phyloP scores from a whole-genome alignment of 768 basidiomycete genomes.

The Lyophyllum shimeji region DNA sequence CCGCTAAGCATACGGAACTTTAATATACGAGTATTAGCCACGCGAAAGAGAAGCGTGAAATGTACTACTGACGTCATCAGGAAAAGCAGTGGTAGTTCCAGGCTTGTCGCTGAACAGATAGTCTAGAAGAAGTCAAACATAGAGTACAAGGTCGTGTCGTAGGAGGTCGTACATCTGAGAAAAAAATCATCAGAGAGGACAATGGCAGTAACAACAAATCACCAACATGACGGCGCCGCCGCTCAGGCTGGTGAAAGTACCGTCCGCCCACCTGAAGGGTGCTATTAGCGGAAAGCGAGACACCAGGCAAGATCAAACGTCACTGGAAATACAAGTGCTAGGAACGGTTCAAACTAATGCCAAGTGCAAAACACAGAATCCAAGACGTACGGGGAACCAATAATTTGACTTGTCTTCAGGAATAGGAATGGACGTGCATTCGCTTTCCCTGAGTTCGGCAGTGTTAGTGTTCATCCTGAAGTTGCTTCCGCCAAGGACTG shows the following conservation, averaged over 20 bases:
- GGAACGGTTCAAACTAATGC: no score
- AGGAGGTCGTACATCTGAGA: slow-evolving; percentile 27
- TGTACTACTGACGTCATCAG: slow-evolving; percentile 44
- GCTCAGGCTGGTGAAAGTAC: slow-evolving; percentile 41
- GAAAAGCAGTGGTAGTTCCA: slow-evolving; percentile 50
- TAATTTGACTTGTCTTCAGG: slow-evolving; percentile 53
- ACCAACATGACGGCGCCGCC: slow-evolving; percentile 47
- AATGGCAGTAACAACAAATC: background rate
- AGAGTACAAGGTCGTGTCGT: background rate
- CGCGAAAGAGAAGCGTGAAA: background rate
- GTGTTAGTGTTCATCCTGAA: slow-evolving; percentile 44
- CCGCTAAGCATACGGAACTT: slow-evolving; percentile 58
- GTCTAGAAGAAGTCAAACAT: slow-evolving; percentile 23
- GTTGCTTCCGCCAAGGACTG: slow-evolving; percentile 47
- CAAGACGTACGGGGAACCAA: slow-evolving; percentile 46
- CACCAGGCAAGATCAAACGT: slow-evolving; percentile 10
- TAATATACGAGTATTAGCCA: slow-evolving; percentile 4
- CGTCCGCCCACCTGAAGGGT: slow-evolving; percentile 43
- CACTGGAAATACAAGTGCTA: slow-evolving; percentile 54
- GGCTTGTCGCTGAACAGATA: slow-evolving; percentile 47
- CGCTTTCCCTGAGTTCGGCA: slow-evolving; percentile 39
- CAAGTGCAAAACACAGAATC: no score
- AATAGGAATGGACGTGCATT: slow-evolving; percentile 55
- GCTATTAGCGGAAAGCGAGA: background rate
- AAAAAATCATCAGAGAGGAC: slow-evolving; percentile 2